Base-by-base conservation (phyloP, 2,329 filamentous ascomycete genomes). In the Sporothrix dimorphospora region DNA sequence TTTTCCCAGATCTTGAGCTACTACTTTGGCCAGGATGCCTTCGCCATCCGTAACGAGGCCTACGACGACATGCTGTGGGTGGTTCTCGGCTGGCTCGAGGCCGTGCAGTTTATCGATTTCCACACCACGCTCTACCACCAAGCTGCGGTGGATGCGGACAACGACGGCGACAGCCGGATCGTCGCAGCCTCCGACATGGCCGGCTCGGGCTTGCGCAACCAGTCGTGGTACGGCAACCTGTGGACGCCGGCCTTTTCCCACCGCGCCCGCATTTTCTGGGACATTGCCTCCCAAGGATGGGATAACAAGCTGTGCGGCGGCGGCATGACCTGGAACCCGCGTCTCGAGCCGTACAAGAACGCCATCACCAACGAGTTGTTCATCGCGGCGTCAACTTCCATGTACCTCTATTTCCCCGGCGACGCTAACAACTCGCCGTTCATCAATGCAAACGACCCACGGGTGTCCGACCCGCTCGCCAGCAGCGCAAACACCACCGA, bases 1-100 rank as follows among this genome's bases (percentile, higher is more conserved):
- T 97, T 97, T 79, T 87, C 89, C 0, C 93, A 98, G 72, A 83
- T 91, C 0, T 83, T 90, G 5, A 88, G 89, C 9, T 97, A 91
- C 76, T 98, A 97, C 79, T 97, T 95, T 79, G 94, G 93, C 24
- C 93, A 98, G 79, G 90, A 97, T 79, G 87, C 90, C 4, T 89
- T 94, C 75, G 85, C 87, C 38, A 86, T 98, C 67, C 87, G 93
- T 59, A 88, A 89, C 72, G 80, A 90, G 83, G 95, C 95, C 0
- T 97, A 91, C 79, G 95, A 98, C 78, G 95, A 98, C 79, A 97
- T 97, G 83, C 87, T 97, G 2, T 98, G 95, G 95, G 94, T 98
- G 0, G 94, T 97, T 2, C 85, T 98, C 49, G 93, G 92, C 74
- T 98, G 95, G 94, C 83, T 98, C 69, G 93, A 97, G 79, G 89